These are phyloP conservation scores for Lyophyllum shimeji DNA, from an alignment of 768 basidiomycete genomes.

Conservation along the genomic window DNA sequence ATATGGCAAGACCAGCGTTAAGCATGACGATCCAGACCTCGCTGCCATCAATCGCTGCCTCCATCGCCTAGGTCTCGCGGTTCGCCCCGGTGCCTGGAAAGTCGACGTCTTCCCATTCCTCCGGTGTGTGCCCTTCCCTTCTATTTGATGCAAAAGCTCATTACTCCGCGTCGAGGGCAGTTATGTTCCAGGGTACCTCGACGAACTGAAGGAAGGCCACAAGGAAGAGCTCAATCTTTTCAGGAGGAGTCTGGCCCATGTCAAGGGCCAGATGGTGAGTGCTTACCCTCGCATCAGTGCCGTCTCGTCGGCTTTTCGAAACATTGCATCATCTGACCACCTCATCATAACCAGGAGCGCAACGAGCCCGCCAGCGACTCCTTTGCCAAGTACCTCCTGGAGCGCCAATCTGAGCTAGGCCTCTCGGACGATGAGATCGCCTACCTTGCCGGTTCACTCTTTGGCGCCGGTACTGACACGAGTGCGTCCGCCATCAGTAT, in stretches of 20 bases:
- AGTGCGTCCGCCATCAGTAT: constrained; percentile 60
- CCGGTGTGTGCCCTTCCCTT: constrained; percentile 14
- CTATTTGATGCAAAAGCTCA: background rate
- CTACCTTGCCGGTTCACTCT: constrained; percentile 64
- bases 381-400: constrained; percentile 59
- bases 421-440: no score
- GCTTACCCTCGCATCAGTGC: background rate
- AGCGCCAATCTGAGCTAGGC: constrained; percentile 52
- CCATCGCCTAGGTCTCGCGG: constrained; percentile 41
- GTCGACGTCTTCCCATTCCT: constrained; percentile 50
- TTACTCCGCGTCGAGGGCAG: constrained; percentile 17
- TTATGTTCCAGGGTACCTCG: constrained; percentile 63
- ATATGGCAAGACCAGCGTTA: constrained; percentile 42
- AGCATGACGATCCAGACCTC: constrained; percentile 46
- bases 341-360: constrained; percentile 21
- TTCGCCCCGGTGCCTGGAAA: constrained; percentile 45
- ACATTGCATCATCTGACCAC: background rate
- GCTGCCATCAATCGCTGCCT: constrained; percentile 44
- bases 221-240: constrained; percentile 55
- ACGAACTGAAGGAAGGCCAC: constrained; percentile 55
- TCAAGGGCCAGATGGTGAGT: constrained; percentile 44
- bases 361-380: constrained; percentile 40
- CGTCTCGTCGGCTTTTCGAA: background rate
- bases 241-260: constrained; percentile 47
- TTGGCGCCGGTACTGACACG: constrained; percentile 67